Conservation (phyloP, 352 stramenopile genomes). For the Phytophthora palmivora region DNA sequence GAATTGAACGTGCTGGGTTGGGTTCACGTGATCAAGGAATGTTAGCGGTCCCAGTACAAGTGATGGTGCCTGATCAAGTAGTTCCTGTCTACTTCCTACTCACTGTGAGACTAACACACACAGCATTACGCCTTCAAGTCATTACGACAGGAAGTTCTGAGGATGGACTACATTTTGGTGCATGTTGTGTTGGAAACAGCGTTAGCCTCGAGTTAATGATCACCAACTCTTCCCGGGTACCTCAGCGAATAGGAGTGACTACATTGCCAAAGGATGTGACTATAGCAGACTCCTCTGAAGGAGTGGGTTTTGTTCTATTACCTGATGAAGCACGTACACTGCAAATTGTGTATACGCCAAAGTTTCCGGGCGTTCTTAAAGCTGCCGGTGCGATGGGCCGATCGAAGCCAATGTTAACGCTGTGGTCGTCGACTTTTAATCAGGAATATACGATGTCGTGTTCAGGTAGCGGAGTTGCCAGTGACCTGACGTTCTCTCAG, state of each 20-base stretch:
- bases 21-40: constrained; percentile 46
- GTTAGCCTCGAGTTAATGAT: constrained; percentile 39
- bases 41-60: constrained; percentile 51
- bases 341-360: constrained; percentile 43
- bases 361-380: constrained; percentile 18
- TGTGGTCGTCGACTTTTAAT: constrained; percentile 53
- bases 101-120: constrained; percentile 38
- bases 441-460: constrained; percentile 42
- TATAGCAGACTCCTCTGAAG: constrained; percentile 33
- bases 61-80: constrained; percentile 71
- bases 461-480: constrained; percentile 34
- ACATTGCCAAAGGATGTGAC: constrained; percentile 36
- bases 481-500: constrained; percentile 45
- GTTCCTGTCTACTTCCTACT: constrained; percentile 51
- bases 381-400: constrained; percentile 1
- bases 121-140: constrained; percentile 16
- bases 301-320: constrained; percentile 41
- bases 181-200: constrained; percentile 48
- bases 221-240: constrained; percentile 39
- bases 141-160: constrained; percentile 7
- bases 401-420: constrained; percentile 26
- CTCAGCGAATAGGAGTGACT: constrained; percentile 44
- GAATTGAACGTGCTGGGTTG: constrained; percentile 51
- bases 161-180: constrained; percentile 40
- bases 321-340: constrained; percentile 37